Conservation (phyloP, 352 stramenopile genomes). For the Phytophthora melonis region DNA sequence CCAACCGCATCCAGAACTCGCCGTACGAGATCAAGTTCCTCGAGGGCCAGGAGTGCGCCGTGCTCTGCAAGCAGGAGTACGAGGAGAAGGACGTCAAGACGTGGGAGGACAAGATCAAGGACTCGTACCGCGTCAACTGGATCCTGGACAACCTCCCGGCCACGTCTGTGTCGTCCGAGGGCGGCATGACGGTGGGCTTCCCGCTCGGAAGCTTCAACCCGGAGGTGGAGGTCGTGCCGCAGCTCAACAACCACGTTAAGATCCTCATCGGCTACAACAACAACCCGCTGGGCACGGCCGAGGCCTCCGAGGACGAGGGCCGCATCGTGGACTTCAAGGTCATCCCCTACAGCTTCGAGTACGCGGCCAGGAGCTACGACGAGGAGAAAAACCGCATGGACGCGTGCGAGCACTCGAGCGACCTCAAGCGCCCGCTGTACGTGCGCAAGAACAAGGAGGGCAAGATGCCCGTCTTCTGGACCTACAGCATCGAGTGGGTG, state of each 20-base stretch:
- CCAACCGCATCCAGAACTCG: conserved; percentile 99
- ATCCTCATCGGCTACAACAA: conserved; percentile 99
- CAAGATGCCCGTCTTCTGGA: conserved; percentile 93
- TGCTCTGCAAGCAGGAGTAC: conserved; percentile 86
- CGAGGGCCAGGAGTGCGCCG: conserved; percentile 71
- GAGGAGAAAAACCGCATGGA: conserved; percentile 79
- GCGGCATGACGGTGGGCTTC: conserved; percentile 83
- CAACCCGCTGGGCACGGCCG: conserved; percentile 67
- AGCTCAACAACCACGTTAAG: conserved; percentile 99
- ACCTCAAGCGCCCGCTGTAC: conserved; percentile 78
- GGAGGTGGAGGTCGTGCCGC: conserved; percentile 91
- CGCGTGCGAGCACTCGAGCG: conserved; percentile 73
- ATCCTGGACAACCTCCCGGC: conserved; percentile 99
- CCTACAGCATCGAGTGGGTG: conserved; percentile 99
- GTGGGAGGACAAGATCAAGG: conserved; percentile 95
- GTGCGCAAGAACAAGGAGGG: conserved; percentile 85
- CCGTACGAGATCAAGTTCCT: conserved; percentile 96
- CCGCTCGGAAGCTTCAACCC: conserved; percentile 91
- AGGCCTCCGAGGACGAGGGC: conserved; percentile 77
- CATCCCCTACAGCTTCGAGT: conserved; percentile 97
- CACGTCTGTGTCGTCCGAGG: conserved; percentile 74
- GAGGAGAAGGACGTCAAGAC: conserved; percentile 94
- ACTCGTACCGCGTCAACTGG: conserved; percentile 98
- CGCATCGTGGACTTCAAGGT: conserved; percentile 99
- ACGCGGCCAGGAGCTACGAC: conserved; percentile 83